Conservation (phyloP, 148 eudicot species). For the Camellia lanceoleosa region DNA sequence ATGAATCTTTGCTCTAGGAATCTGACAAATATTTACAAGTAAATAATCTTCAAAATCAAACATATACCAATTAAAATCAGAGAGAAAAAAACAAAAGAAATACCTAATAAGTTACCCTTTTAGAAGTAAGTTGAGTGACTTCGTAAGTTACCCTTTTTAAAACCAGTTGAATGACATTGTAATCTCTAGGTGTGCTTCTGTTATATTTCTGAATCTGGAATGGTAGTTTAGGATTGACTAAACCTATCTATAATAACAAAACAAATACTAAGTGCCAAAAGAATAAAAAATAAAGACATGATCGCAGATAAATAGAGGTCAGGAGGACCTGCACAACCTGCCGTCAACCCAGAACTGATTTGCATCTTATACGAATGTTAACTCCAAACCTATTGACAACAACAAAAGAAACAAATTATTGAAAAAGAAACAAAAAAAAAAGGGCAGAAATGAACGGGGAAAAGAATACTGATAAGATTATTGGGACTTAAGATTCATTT, state of each 20-base stretch:
- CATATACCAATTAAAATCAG: background rate
- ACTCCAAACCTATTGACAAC: background rate
- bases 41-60: background rate
- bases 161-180: background rate
- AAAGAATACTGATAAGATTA: background rate
- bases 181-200: constrained; percentile 11
- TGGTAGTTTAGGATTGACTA: constrained; percentile 23
- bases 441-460: no score
- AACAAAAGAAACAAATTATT: background rate
- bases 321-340: constrained; percentile 29
- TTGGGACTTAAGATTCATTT: background rate
- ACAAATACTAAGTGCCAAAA: background rate
- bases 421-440: background rate
- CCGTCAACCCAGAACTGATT: constrained; percentile 10
- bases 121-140: background rate
- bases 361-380: constrained; percentile 19
- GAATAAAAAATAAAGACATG: background rate
- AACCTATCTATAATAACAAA: constrained; percentile 19
- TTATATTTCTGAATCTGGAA: constrained; percentile 13
- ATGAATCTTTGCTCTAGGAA: constrained; percentile 15
- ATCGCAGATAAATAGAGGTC: background rate
- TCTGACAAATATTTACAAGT: constrained; percentile 11
- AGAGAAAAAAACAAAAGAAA: background rate
- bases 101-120: constrained; percentile 19
- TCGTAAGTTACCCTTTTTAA: background rate